These are phyloP conservation scores for Pichia kluyveri DNA, from an alignment of 805 yeast species.

Conservation along the genomic window DNA sequence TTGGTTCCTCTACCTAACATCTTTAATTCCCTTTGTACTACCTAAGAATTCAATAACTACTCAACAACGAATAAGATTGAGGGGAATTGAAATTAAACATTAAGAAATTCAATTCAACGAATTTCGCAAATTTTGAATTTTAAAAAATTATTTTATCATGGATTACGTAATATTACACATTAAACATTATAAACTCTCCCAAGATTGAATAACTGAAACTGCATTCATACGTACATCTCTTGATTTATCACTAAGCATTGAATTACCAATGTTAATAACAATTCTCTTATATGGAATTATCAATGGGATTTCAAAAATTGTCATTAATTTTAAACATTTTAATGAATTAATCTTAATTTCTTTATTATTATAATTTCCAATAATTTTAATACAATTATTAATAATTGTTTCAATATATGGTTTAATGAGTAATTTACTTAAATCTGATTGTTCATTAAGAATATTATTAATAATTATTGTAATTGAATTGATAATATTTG, in stretches of 20 bases:
- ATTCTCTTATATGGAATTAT: conserved; percentile 43
- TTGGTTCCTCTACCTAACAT: conserved; percentile 8
- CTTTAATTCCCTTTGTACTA: background rate
- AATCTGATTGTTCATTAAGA: conserved; percentile 2
- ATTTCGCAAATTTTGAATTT: too few species aligned
- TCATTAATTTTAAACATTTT: conserved; percentile 39
- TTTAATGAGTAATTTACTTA: background rate
- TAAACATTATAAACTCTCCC: conserved; percentile 40
- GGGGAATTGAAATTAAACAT: background rate
- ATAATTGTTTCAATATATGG: conserved; percentile 9
- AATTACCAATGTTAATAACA: conserved; percentile 39
- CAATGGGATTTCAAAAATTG: conserved; percentile 34
- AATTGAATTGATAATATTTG: conserved; percentile 1
- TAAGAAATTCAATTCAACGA: too few species aligned
- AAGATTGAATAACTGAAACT: conserved; percentile 71
- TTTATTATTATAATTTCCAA: background rate
- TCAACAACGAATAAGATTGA: background rate
- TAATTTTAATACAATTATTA: background rate
- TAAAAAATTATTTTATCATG: background rate
- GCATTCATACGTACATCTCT: conserved; percentile 70
- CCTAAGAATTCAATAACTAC: too few species aligned
- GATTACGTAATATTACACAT: background rate
- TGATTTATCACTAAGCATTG: conserved; percentile 61
- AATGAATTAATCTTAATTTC: conserved; percentile 29
- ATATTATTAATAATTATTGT: conserved; percentile 7